Conservation (phyloP, 1,139 yeast genomes). For the Lodderomyces theae region DNA sequence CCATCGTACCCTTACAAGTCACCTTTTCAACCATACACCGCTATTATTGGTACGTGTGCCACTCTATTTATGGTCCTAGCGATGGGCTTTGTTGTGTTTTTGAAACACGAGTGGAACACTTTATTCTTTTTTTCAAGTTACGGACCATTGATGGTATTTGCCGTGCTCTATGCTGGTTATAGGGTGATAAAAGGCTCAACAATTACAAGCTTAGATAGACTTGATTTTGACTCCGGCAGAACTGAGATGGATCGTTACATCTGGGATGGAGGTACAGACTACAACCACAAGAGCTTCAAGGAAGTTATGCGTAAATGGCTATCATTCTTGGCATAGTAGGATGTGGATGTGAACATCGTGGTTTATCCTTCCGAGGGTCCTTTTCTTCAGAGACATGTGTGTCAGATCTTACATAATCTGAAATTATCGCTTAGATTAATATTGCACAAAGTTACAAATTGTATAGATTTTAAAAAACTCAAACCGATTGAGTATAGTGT, state of each 20-base stretch:
- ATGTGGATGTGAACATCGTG: too few species aligned
- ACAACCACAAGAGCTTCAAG: conserved; percentile 33
- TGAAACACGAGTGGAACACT: conserved; percentile 60
- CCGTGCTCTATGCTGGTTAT: conserved; percentile 53
- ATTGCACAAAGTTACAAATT: too few species aligned
- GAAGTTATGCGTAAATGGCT: conserved; percentile 36
- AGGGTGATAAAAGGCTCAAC: conserved; percentile 55
- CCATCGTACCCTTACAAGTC: conserved; percentile 73
- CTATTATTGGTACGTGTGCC: conserved; percentile 63
- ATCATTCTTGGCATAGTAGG: conserved; percentile 36
- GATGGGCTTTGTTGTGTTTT: conserved; percentile 70
- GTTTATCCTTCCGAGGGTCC: too few species aligned
- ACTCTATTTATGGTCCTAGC: conserved; percentile 54
- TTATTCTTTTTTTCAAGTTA: conserved; percentile 66
- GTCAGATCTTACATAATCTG: too few species aligned
- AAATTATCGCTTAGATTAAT: too few species aligned
- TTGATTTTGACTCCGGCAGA: conserved; percentile 78
- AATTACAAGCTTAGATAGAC: conserved; percentile 57
- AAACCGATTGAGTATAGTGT: too few species aligned
- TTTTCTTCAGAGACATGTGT: too few species aligned
- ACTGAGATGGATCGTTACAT: conserved; percentile 68
- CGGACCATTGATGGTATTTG: conserved; percentile 58
- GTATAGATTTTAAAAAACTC: too few species aligned
- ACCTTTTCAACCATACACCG: conserved; percentile 74
- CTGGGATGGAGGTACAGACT: conserved; percentile 64